Evolutionary conservation across 1,139 yeast species (phyloP).

Genomic region (Pichia sp.): DNA sequence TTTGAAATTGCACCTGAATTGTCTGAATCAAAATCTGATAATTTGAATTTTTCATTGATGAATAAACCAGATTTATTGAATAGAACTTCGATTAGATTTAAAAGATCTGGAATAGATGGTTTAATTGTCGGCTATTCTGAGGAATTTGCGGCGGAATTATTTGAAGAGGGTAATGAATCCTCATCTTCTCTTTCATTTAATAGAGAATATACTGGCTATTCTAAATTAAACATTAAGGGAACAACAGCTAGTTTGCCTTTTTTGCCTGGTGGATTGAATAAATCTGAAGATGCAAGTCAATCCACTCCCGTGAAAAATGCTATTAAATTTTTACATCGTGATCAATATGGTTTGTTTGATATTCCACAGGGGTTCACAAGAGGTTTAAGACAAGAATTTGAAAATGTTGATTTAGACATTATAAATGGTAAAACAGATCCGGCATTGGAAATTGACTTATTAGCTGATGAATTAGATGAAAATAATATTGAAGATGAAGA

Average conservation of each 20-base stretch:
- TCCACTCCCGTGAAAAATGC: conserved; percentile 23
- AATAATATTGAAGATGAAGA: conserved; percentile 1
- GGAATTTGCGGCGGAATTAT: conserved; percentile 39
- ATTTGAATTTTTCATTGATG: conserved; percentile 32
- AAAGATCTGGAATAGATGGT: conserved; percentile 74
- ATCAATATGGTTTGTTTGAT: conserved; percentile 69
- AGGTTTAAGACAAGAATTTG: conserved; percentile 40
- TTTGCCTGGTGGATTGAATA: conserved; percentile 80
- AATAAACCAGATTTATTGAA: conserved; percentile 46
- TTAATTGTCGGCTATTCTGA: conserved; percentile 58
- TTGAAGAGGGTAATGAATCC: conserved; percentile 36
- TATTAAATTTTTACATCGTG: conserved; percentile 51
- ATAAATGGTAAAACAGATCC: conserved; percentile 10
- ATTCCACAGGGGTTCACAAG: conserved; percentile 77
- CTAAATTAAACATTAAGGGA: conserved; percentile 56
- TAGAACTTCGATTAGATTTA: conserved; percentile 54
- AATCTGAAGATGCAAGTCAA: not conserved
- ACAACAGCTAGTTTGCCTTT: conserved; percentile 77
- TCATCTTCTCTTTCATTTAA: conserved; percentile 66
- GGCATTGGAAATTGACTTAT: conserved; percentile 6
- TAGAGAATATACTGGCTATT: conserved; percentile 59
- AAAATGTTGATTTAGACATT: conserved; percentile 7
- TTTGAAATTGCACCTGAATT: conserved; percentile 41
- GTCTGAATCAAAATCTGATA: conserved; percentile 21
- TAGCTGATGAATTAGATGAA: conserved; percentile 16